These are phyloP conservation scores for Arthrobotrys entomopaga DNA, from an alignment of 2,329 filamentous ascomycete genomes.

Conservation along the genomic window DNA sequence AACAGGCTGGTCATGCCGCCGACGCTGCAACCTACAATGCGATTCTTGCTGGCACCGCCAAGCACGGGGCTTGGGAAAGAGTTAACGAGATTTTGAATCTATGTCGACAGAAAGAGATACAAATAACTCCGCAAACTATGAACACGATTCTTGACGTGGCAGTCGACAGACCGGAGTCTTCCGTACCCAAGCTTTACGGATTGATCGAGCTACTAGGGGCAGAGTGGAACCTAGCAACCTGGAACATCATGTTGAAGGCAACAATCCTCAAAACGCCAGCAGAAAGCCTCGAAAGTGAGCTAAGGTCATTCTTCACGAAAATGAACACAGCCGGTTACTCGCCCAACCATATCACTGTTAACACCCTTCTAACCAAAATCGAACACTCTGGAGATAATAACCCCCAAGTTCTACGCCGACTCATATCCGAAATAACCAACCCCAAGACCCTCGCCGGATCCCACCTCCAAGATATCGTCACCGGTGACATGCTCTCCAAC, in stretches of 20 bases:
- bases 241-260: slow-evolving; percentile 57
- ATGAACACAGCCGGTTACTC: slow-evolving; percentile 53
- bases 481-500: slow-evolving; percentile 53
- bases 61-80: slow-evolving; percentile 55
- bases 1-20: slow-evolving; percentile 52
- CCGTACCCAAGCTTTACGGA: slow-evolving; percentile 53
- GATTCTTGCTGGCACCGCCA: slow-evolving; percentile 56
- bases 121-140: slow-evolving; percentile 52
- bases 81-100: slow-evolving; percentile 53
- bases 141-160: slow-evolving; percentile 56
- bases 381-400: slow-evolving; percentile 41
- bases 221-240: slow-evolving; percentile 50
- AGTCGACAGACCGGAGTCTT: slow-evolving; percentile 24
- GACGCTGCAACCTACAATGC: slow-evolving; percentile 56
- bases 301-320: slow-evolving; percentile 49
- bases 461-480: slow-evolving; percentile 43
- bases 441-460: slow-evolving; percentile 42
- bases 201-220: slow-evolving; percentile 37
- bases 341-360: slow-evolving; percentile 56
- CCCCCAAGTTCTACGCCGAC: slow-evolving; percentile 47
- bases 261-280: slow-evolving; percentile 34
- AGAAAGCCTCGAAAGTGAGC: slow-evolving; percentile 32
- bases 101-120: slow-evolving; percentile 54
- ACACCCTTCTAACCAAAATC: slow-evolving; percentile 56
- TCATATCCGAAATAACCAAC: slow-evolving; percentile 47